Evolutionary conservation across 2,329 filamentous ascomycete genomes (phyloP).

Genomic region (Paramyrothecium sp.): DNA sequence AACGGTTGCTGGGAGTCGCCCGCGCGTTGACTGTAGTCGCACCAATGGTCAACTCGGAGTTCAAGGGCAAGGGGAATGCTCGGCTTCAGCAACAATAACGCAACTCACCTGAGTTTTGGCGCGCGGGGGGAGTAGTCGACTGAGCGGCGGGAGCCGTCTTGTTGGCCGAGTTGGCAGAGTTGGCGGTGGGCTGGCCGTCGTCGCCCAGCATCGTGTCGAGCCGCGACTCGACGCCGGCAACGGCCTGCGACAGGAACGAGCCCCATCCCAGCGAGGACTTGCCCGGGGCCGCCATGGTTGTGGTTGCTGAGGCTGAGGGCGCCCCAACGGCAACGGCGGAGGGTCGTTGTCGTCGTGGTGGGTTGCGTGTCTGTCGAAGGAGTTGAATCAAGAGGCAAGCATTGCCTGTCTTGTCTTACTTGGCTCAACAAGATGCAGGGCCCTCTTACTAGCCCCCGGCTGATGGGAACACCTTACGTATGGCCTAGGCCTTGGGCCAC

Average conservation of each 20-base stretch:
- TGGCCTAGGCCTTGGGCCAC: background rate
- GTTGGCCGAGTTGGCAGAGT: conserved; percentile 1
- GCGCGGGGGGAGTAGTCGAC: background rate
- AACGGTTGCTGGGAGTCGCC: conserved; percentile 60
- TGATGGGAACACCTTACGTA: background rate
- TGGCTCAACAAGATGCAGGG: background rate
- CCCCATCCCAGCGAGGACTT: conserved; percentile 66
- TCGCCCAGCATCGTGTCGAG: conserved; percentile 90
- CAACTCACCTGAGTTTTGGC: conserved; percentile 5
- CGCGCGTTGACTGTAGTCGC: conserved; percentile 46
- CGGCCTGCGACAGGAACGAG: conserved; percentile 81
- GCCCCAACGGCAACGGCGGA: background rate
- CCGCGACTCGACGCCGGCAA: conserved; percentile 89
- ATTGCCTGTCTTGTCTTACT: background rate
- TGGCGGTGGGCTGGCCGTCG: conserved; percentile 51
- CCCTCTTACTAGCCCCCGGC: background rate
- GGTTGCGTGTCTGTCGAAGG: background rate
- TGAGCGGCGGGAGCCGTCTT: background rate
- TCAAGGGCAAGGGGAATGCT: no score
- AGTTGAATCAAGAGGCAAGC: background rate
- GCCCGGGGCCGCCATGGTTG: conserved; percentile 45
- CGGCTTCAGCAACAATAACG: no score
- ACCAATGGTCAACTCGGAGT: background rate
- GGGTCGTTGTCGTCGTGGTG: background rate
- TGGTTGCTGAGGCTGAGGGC: conserved; percentile 4